Percentiles rank a stretch among this genome's conserved stretches.
phyloP scores from a whole-genome alignment of 2,329 filamentous ascomycete genomes.

The Trichoderma asperellum region DNA sequence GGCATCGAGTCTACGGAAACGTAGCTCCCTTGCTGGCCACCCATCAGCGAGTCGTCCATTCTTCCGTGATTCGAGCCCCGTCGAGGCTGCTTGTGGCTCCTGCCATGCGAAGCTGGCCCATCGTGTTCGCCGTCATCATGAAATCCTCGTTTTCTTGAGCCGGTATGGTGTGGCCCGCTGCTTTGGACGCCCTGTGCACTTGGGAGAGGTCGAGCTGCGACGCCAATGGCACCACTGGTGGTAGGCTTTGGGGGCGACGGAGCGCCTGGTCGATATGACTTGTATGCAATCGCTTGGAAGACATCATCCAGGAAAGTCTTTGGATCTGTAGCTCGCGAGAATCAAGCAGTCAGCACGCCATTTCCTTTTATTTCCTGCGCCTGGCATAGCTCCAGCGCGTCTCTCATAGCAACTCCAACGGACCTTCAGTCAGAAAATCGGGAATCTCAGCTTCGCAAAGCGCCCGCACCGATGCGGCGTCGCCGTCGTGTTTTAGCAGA shows the following conservation, averaged over 20 bases:
- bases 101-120: constrained; percentile 38
- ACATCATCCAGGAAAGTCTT: constrained; percentile 70
- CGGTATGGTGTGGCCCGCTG: neutral
- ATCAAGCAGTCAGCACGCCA: constrained; percentile 8
- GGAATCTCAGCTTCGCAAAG: constrained; percentile 73
- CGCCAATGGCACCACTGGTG: constrained; percentile 24
- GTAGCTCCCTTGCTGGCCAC: constrained; percentile 28
- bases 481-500: constrained; percentile 71
- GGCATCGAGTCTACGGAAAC: constrained; percentile 24
- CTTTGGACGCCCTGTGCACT: neutral
- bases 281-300: constrained; percentile 66
- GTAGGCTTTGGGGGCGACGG: constrained; percentile 44
- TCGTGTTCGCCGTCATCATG: constrained; percentile 38
- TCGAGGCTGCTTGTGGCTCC: constrained; percentile 63
- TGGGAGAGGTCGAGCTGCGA: constrained; percentile 6
- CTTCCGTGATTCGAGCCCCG: constrained; percentile 50
- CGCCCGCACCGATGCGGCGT: constrained; percentile 64
- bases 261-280: constrained; percentile 62
- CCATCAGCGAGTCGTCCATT: constrained; percentile 34
- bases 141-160: constrained; percentile 44
- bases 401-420: constrained; percentile 3
- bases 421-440: constrained; percentile 73
- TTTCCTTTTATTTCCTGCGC: neutral
- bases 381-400: neutral
- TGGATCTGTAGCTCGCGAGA: constrained; percentile 36